Percentiles rank a stretch among this genome's conserved stretches.
phyloP scores from a whole-genome alignment of 2,329 filamentous ascomycete species.

The Myriosclerotinia duriaeana region DNA sequence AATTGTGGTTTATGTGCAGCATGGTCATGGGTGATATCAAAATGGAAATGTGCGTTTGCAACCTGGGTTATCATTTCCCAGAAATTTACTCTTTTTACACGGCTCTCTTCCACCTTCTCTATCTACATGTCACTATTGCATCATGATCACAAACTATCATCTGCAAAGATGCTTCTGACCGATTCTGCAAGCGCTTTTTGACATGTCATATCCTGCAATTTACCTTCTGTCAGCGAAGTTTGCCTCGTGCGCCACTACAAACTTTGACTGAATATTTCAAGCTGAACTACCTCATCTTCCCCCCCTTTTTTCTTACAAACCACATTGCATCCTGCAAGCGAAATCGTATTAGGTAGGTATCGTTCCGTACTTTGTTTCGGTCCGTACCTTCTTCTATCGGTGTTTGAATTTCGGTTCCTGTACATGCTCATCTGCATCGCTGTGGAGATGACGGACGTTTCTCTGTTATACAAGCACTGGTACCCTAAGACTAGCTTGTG shows the following conservation, averaged over 20 bases:
- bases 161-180: slow-evolving; percentile 12
- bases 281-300: slow-evolving; percentile 10
- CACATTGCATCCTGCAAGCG: slow-evolving; percentile 8
- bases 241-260: slow-evolving; percentile 11
- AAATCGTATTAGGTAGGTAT: slow-evolving; percentile 11
- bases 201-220: slow-evolving; percentile 21
- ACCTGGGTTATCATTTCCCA: slow-evolving; percentile 16
- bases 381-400: slow-evolving; percentile 11
- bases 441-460: slow-evolving; percentile 17
- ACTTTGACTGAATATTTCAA: not conserved
- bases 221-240: slow-evolving; percentile 18
- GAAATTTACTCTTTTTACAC: slow-evolving; percentile 8
- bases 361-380: slow-evolving; percentile 13
- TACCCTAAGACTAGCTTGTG: slow-evolving; percentile 5
- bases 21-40: slow-evolving; percentile 19
- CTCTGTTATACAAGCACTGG: slow-evolving; percentile 2
- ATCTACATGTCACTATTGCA: not conserved
- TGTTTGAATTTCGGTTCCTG: slow-evolving; percentile 11
- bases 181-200: slow-evolving; percentile 20
- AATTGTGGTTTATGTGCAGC: slow-evolving; percentile 23
- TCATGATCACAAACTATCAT: slow-evolving; percentile 5
- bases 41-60: slow-evolving; percentile 20
- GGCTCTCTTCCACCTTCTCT: slow-evolving; percentile 2
- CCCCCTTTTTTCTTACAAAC: slow-evolving; percentile 4
- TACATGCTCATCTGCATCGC: slow-evolving; percentile 14